These are phyloP conservation scores for Raphanus sativus DNA, from an alignment of 345 rosid genomes.

Conservation along the genomic window DNA sequence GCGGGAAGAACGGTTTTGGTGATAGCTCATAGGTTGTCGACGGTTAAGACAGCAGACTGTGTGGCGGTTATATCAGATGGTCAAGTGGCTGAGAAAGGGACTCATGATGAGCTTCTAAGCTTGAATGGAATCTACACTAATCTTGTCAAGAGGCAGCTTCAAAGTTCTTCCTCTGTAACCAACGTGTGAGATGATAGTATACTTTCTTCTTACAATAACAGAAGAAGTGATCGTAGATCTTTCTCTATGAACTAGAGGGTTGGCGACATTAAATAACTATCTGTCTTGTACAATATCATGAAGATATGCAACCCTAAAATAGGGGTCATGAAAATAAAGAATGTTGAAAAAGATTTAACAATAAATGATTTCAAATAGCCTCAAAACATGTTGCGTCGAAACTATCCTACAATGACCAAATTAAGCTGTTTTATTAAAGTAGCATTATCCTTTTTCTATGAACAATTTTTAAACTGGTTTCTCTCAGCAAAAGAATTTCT, in stretches of 20 bases:
- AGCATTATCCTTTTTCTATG: too few species aligned
- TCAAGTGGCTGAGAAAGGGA: slow-evolving; percentile 63
- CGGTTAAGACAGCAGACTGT: slow-evolving; percentile 76
- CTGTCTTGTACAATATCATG: neutral
- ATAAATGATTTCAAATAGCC: too few species aligned
- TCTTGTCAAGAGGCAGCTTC: slow-evolving; percentile 73
- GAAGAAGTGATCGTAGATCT: neutral
- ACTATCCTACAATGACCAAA: too few species aligned
- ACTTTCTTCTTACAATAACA: neutral
- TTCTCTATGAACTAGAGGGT: neutral
- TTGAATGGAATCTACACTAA: slow-evolving; percentile 48
- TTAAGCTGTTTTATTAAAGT: too few species aligned
- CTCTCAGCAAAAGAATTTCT: too few species aligned
- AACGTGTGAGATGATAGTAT: slow-evolving; percentile 21
- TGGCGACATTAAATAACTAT: neutral
- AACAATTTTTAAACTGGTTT: too few species aligned
- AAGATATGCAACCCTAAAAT: too few species aligned
- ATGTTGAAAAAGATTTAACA: too few species aligned
- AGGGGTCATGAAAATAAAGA: too few species aligned
- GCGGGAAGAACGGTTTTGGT: slow-evolving; percentile 90
- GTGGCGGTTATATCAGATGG: slow-evolving; percentile 92
- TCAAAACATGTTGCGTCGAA: too few species aligned
- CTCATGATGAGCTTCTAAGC: slow-evolving; percentile 56
- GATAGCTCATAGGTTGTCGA: slow-evolving; percentile 91
- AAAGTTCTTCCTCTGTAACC: slow-evolving; percentile 38